phyloP scores from a whole-genome alignment of 164 flowering plant species.

The Saururus chinensis region DNA sequence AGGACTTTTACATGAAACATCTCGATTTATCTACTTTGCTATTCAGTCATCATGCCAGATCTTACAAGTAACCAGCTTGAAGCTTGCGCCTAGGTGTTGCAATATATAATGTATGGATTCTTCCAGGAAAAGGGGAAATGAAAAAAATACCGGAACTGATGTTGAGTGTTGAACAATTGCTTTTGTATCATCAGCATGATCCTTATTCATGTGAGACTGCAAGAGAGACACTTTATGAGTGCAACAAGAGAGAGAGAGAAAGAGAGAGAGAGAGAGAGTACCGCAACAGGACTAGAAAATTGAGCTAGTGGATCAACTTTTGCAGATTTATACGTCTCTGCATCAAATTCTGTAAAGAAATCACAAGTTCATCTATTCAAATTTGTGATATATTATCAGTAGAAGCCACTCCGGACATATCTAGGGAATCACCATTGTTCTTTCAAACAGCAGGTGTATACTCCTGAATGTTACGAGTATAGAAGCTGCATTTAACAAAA shows the following conservation, averaged over 20 bases:
- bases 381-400: background rate
- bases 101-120: background rate
- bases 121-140: background rate
- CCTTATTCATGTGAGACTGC: constrained; percentile 95
- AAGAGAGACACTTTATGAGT: background rate
- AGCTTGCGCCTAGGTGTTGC: background rate
- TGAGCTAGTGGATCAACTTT: constrained; percentile 88
- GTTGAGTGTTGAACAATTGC: constrained; percentile 71
- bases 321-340: constrained; percentile 53
- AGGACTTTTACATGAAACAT: too few species aligned
- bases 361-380: background rate
- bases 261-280: constrained; percentile 16
- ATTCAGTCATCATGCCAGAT: too few species aligned
- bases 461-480: background rate
- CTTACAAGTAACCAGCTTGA: too few species aligned
- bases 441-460: background rate
- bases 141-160: constrained; percentile 50
- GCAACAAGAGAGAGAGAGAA: background rate
- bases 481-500: background rate
- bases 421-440: too few species aligned
- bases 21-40: too few species aligned
- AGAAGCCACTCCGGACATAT: background rate
- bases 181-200: constrained; percentile 88
- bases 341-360: constrained; percentile 43
- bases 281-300: constrained; percentile 77